Percentiles rank a stretch among this genome's conserved stretches.
Evolutionary conservation across 257 asterid species (phyloP).

Genomic region (Solanum piurae): DNA sequence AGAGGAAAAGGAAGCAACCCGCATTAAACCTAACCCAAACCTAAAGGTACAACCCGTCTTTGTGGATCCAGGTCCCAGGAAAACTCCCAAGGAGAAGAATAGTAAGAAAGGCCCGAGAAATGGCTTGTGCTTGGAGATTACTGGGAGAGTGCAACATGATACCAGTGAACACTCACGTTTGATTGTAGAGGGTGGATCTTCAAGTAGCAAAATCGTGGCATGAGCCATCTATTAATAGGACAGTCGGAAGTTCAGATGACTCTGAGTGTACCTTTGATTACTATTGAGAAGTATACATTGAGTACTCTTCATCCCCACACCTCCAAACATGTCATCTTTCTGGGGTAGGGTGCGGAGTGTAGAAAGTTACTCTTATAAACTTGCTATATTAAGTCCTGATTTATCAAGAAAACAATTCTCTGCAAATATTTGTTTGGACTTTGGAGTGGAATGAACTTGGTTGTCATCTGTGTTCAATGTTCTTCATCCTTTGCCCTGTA

Average conservation of each 20-base stretch:
- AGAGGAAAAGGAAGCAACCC: conserved; percentile 46
- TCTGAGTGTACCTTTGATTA: conserved; percentile 2
- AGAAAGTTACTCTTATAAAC: neutral
- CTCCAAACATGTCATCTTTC: neutral
- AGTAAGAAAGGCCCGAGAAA: conserved; percentile 20
- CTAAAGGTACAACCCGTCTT: conserved; percentile 70
- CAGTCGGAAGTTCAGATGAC: neutral
- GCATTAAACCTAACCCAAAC: conserved; percentile 69
- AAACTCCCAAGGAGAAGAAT: conserved; percentile 30
- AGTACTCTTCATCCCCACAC: neutral
- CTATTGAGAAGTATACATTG: neutral
- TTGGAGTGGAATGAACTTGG: neutral
- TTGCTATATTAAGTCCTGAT: neutral
- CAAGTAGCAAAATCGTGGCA: neutral
- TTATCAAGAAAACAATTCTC: neutral
- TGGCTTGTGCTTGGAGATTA: conserved; percentile 80
- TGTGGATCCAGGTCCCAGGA: conserved; percentile 65
- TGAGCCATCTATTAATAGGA: neutral
- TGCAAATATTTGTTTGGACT: neutral
- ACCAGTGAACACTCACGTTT: conserved; percentile 24
- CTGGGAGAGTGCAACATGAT: conserved; percentile 82
- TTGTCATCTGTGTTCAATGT: neutral
- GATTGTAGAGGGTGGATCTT: neutral
- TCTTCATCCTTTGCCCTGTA: neutral
- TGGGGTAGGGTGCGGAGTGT: too few species aligned